Evolutionary conservation across 2,329 filamentous ascomycete genomes (phyloP), one percentile per base, ranked within the genome.

Genomic region (Epicoccum nigrum): DNA sequence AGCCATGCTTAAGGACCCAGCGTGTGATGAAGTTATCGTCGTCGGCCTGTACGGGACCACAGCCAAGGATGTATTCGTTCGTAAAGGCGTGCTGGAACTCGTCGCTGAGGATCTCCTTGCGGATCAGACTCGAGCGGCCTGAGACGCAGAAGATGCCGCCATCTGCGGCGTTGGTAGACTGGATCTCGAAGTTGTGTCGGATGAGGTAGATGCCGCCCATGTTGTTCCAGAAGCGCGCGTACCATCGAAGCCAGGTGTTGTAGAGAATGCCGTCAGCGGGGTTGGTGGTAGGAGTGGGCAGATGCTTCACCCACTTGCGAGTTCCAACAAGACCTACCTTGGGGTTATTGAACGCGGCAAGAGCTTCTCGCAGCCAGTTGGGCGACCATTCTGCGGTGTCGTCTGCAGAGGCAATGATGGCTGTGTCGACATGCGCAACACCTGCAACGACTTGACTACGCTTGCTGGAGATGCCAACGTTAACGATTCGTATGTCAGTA

Each of bases 21-120:
- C 83, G 75, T 0, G 83, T 85, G 20, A 82, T 71, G 55, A 80
- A 86, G 21, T 65, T 69, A 34, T 72, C 67, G n/a, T 73, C 69
- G 11, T 69, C 68, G 1, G 66, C 59, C 7, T 59, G 59, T 3
- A 70, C 42, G 7, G 59, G 63, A 6, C 63, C 62, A 25, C 50
- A 54, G 3, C 61, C 61, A 7, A 55, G 37, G 9, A 64, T 15
- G 27, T 56, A 56, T 39, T 70, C 66, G 20, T 65, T 55, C 1
- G 51, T 30, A 28, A 65, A 71, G 0, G 40, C 54, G 4, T 54
- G 7, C 5, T 55, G 30, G 38, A 74, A 73, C 0, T 35, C 40
- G 0, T 33, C 1, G 6, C 63, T 50, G 2, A 73, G 50, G 21
- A 73, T 69, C 0, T 7, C 5, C 0, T 62, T 57, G 3, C 67